Evolutionary conservation across 2,329 filamentous ascomycete species (phyloP), one percentile per base, ranked within the genome.

Genomic region (Cladophialophora chaetospira): DNA sequence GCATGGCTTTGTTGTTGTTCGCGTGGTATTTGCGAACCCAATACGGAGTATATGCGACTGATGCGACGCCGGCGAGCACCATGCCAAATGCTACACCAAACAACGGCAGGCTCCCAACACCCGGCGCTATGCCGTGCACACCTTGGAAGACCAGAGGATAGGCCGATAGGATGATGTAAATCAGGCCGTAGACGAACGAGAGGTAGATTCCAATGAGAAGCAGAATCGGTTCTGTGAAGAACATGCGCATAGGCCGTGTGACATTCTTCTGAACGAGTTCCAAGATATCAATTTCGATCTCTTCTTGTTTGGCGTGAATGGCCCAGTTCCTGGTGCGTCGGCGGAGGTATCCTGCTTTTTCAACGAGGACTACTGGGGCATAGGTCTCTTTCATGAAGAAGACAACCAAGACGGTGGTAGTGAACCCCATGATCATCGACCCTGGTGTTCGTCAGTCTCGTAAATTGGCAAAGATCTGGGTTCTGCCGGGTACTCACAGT

Each of bases 361-460:
- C 75, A 51, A 79, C 75, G 26, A 84, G 73, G 8, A 82, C 71
- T 1, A 80, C 75, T 0, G 79, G 79, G 0, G 73, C 73, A 62
- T 80, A 82, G 4, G 82, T 85, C 70, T 86, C 83, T 2, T 81
- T 81, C 3, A 85, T 75, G 29, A 77, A 60, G 29, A 83, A 60
- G 0, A 74, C 67, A 54, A 76, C 77, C 43, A 78, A 47, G 42
- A 84, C 75, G 77, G 81, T 85, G 48, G 87, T 77, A 10, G 78
- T 70, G 9, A 82, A 82, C 2, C 82, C 85, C 68, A 88, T 85
- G 60, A 84, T 82, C 52, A 80, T 79, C 65, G 84, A 78, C 47
- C n/a, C n/a, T n/a, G n/a, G n/a, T n/a, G n/a, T n/a, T n/a, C n/a
- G n/a, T n/a, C n/a, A n/a, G n/a, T n/a, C n/a, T n/a, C n/a, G n/a